Base-by-base conservation (phyloP, 2,329 filamentous ascomycete genomes). In the Amauroascus niger region DNA sequence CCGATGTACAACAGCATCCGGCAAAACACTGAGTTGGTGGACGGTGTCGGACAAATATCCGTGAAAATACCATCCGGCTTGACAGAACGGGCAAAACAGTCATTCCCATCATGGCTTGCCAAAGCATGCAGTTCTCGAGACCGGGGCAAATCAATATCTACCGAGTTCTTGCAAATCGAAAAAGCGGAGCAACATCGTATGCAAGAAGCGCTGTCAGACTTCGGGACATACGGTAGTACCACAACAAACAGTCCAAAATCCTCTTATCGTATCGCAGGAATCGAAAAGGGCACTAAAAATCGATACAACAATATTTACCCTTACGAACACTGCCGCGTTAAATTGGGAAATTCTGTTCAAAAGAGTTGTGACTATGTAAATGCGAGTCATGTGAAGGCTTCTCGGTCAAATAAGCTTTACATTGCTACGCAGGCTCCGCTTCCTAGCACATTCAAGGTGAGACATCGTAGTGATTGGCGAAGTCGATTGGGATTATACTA, bases 251-350 rank as follows among this genome's bases (percentile, higher is more conserved):
- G 77, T 1, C 66, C 73, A 35, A 69, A 70, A 45, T 2, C 33
- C 6, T 37, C 26, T 3, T 80, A 94, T 6, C 85, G 88, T 61
- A 82, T 98, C 49, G 93, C 87, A 0, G 93, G 93, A 6, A 86
- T 98, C 28, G 93, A 98, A 64, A 93, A 96, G 68, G 93, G 93
- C 6, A 82, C 78, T 16, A 97, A 97, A 74, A 98, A 98, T 63
- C 81, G 93, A 7, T 98, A 98, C 74, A 97, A 96, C 73, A 94
- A 96, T 61, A 96, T 97, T 53, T 84, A 95, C 71, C 93, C 93
- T 0, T 98, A 94, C 66, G 91, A 97, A 64, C 93, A 98, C 69
- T 84, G 88, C 2, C 78, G 93, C 55, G 93, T 98, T 52, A 88
- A 81, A 60, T 71, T 98, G 45, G 78, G 86, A 59, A 80, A 81